phyloP scores from a whole-genome alignment of 208 protist species.

The Trypanosoma rangeli region DNA sequence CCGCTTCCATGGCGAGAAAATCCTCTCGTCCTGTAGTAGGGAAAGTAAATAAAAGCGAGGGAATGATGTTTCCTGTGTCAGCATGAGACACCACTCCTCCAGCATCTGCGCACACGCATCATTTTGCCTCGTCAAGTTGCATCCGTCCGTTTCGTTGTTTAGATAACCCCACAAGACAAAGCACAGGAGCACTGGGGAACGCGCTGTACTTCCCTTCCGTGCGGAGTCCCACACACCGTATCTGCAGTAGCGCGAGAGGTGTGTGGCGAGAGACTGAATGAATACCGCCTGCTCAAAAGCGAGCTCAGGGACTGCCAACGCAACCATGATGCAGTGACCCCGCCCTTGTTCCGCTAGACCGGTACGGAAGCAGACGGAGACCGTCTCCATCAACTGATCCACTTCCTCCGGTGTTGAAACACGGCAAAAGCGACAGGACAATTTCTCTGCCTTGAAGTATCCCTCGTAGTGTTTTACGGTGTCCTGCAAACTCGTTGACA shows the following conservation, averaged over 20 bases:
- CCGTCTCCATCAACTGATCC: conserved; percentile 15
- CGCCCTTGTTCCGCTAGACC: conserved; percentile 9
- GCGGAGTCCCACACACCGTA: conserved; percentile 18
- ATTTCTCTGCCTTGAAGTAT: conserved; percentile 8
- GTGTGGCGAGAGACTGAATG: conserved; percentile 2
- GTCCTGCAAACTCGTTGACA: background rate
- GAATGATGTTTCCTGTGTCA: conserved; percentile 3
- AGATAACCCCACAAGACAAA: background rate
- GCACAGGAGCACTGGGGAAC: conserved; percentile 21
- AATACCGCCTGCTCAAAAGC: conserved; percentile 4
- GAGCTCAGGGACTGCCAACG: conserved; percentile 10
- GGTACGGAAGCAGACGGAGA: conserved; percentile 17
- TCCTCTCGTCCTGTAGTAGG: conserved; percentile 5
- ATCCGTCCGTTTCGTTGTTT: background rate
- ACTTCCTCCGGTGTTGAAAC: conserved; percentile 15
- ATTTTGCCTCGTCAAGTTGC: background rate
- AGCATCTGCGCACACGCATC: conserved; percentile 4
- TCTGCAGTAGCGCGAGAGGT: conserved; percentile 7
- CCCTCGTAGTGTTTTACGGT: conserved; percentile 15
- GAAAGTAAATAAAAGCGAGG: conserved; percentile 16
- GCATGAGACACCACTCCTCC: conserved; percentile 17
- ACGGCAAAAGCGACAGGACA: conserved; percentile 13
- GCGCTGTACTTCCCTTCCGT: background rate
- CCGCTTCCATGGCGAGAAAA: conserved; percentile 21
- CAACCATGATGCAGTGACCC: conserved; percentile 24